Base-by-base conservation (phyloP, 108 stramenopile genomes). In the Bacterosira constricta region DNA sequence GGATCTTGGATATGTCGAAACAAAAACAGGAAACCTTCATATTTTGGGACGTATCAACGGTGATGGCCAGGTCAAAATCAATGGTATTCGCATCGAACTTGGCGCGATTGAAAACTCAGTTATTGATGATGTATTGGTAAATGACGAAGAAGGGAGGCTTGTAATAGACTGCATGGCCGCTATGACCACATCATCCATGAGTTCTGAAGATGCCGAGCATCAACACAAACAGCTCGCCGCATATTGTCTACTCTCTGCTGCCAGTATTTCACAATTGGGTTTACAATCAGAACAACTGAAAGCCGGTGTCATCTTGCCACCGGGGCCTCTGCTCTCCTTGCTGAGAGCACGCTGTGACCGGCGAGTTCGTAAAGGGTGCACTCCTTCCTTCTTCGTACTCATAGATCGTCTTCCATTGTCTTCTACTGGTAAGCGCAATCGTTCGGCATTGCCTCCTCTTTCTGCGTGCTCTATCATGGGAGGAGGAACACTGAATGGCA, bases 31-130 rank as follows among this genome's bases (percentile, higher is more conserved):
- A 1, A 50, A 71, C n/a, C 54, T 88, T 13, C 61, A 69, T 31
- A 82, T 94, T 50, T 26, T 79, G 13, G 93, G 93, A 17, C 75
- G 93, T n/a, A 94, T 94, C 60, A 69, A 70, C 30, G 88, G 89
- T 17, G 88, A 94, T 66, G 90, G 88, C 1, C 89, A 89, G 90
- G 83, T 94, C 1, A 94, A 94, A 65, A 73, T 89, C 13, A 91
- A 94, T 64, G 93, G 93, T 9, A 79, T 94, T 15, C 80, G 93
- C 6, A 64, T 94, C 17, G 93, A 94, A 65, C 76, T 94, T 12
- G 83, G 83, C 1, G 93, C 91, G 82, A 88, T 94, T 50, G 93
- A 91, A 67, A 39, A 57, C 44, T 80, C 93, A 9, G 21, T 91
- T 15, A 63, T 84, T 27, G 87, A 85, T 55, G 63, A 71, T 61